Conservation (phyloP, 495 filamentous ascomycete species). For the Daldinia grandis region DNA sequence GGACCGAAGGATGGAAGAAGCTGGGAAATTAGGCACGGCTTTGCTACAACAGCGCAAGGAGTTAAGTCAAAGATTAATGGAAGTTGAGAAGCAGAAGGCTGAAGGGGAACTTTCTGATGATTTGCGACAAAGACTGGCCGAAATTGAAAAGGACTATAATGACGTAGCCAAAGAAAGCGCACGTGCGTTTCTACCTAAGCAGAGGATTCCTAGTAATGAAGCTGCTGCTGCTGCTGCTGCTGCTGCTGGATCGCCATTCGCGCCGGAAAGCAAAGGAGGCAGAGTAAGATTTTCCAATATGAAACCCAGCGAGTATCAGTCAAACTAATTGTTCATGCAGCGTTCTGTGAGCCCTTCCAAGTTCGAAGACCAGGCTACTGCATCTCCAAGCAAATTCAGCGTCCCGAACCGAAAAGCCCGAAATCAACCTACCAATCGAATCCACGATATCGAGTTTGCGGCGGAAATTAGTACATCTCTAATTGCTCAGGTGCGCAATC, state of each 20-base stretch:
- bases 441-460: slow-evolving; percentile 95
- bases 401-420: slow-evolving; percentile 85
- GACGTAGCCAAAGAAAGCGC: slow-evolving; percentile 92
- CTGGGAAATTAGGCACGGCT: slow-evolving; percentile 84
- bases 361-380: slow-evolving; percentile 83
- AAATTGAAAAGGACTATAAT: slow-evolving; percentile 93
- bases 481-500: slow-evolving; percentile 84
- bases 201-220: slow-evolving; percentile 72
- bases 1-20: slow-evolving; percentile 87
- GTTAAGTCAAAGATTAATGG: slow-evolving; percentile 79
- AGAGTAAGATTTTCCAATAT: slow-evolving; percentile 54
- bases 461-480: slow-evolving; percentile 93
- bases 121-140: slow-evolving; percentile 79
- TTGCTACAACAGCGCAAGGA: slow-evolving; percentile 85
- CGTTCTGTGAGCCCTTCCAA: slow-evolving; percentile 78
- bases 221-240: slow-evolving; percentile 66
- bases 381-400: slow-evolving; percentile 87
- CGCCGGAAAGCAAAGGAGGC: slow-evolving; percentile 60
- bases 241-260: slow-evolving; percentile 69
- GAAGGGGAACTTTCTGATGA: slow-evolving; percentile 86
- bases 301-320: neutral
- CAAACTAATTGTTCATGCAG: slow-evolving; percentile 53
- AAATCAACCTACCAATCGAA: slow-evolving; percentile 84
- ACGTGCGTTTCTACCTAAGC: slow-evolving; percentile 87
- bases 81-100: slow-evolving; percentile 80